Evolutionary conservation across 1,139 yeast species (phyloP).

Genomic region (Schizosaccharomyces versatilis): DNA sequence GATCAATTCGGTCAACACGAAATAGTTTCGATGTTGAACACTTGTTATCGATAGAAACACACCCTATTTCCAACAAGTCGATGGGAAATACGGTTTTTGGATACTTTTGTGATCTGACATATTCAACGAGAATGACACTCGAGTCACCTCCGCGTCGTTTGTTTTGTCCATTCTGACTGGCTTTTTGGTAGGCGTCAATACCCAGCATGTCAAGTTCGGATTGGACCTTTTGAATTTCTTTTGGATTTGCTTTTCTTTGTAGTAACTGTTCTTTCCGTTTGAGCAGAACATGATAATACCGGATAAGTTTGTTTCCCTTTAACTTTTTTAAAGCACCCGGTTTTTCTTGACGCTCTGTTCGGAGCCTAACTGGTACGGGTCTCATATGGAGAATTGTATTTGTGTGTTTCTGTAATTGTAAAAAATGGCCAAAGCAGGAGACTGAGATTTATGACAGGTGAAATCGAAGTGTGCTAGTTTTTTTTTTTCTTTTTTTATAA

Average conservation of each 20-base stretch:
- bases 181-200: constrained; percentile 39
- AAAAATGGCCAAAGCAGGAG: no score
- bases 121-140: neutral
- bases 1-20: constrained; percentile 32
- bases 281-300: constrained; percentile 20
- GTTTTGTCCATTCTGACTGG: constrained; percentile 69
- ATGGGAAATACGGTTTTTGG: neutral
- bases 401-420: no score
- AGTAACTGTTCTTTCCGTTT: constrained; percentile 18
- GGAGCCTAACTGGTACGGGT: no score
- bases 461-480: no score
- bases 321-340: neutral
- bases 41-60: constrained; percentile 7
- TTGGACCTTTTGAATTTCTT: constrained; percentile 22
- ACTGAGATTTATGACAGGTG: no score
- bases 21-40: constrained; percentile 3
- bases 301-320: constrained; percentile 15
- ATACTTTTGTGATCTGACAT: constrained; percentile 17
- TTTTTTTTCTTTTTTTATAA: no score
- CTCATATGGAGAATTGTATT: no score
- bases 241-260: constrained; percentile 20
- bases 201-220: constrained; percentile 40
- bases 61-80: constrained; percentile 8
- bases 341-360: neutral
- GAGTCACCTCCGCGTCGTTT: constrained; percentile 51